Evolutionary conservation across 129 eudicot genomes (phyloP).

Genomic region (Mikania micrantha): DNA sequence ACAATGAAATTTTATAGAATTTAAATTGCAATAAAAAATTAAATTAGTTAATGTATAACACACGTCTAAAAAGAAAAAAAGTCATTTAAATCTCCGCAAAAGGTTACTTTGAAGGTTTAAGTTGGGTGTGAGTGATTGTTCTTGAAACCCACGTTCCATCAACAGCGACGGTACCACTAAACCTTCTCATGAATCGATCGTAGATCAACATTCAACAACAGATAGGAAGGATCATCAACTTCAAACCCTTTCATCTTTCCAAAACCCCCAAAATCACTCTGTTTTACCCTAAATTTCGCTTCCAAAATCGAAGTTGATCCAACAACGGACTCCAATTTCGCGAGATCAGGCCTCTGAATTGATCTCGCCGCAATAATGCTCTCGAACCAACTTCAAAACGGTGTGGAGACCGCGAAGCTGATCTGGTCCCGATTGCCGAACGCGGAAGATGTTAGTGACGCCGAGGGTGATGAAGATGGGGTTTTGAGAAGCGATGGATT

Average conservation of each 20-base stretch:
- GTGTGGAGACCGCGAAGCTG: conserved; percentile 72
- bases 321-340: neutral
- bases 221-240: conserved; percentile 3
- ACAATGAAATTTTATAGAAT: too few relatives aligned
- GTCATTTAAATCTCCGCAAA: neutral
- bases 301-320: neutral
- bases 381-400: conserved; percentile 79
- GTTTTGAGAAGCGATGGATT: conserved; percentile 31
- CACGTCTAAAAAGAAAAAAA: too few relatives aligned
- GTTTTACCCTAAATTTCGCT: conserved; percentile 1
- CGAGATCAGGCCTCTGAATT: neutral
- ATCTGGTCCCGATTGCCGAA: conserved; percentile 85
- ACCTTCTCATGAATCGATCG: neutral
- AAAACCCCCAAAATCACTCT: conserved; percentile 1
- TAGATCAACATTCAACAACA: neutral
- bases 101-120: neutral
- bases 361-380: conserved; percentile 36
- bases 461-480: conserved; percentile 29
- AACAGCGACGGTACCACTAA: conserved; percentile 6
- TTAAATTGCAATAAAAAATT: too few relatives aligned
- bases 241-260: conserved; percentile 11
- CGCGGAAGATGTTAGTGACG: conserved; percentile 46
- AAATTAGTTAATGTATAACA: too few relatives aligned
- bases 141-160: conserved; percentile 29
- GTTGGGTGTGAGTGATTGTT: conserved; percentile 5